Conservation (phyloP, 352 stramenopile species). For the Globisporangium nodosum region DNA sequence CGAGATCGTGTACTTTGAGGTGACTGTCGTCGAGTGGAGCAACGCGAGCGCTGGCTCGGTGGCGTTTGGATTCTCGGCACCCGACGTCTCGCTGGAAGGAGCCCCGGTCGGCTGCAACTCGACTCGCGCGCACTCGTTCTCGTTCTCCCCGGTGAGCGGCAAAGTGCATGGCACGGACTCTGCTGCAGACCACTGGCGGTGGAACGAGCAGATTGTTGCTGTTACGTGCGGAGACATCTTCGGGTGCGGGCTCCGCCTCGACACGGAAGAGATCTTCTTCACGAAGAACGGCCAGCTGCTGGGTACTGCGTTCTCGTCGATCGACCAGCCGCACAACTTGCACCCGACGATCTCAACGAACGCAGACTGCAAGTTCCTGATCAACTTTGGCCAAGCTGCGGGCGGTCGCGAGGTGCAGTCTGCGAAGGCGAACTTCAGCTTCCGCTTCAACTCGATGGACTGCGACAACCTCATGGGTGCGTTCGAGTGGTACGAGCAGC, state of each 20-base stretch:
- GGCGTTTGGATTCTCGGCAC: constrained; percentile 57
- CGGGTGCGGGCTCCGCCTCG: constrained; percentile 71
- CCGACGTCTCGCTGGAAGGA: constrained; percentile 67
- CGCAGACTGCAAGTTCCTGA: constrained; percentile 64
- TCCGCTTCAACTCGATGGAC: constrained; percentile 77
- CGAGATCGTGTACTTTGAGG: constrained; percentile 79
- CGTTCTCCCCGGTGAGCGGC: constrained; percentile 59
- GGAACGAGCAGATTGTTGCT: constrained; percentile 43
- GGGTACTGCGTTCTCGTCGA: constrained; percentile 74
- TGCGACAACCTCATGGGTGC: constrained; percentile 82
- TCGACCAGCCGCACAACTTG: constrained; percentile 33
- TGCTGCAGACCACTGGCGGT: constrained; percentile 60
- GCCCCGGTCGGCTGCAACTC: constrained; percentile 42
- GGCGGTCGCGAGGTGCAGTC: constrained; percentile 21
- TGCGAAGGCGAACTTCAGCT: constrained; percentile 60
- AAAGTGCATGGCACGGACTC: constrained; percentile 61
- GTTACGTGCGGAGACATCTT: constrained; percentile 62
- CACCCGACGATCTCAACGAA: constrained; percentile 80
- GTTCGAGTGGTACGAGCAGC: constrained; percentile 85
- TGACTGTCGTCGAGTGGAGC: constrained; percentile 64
- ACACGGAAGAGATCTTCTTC: constrained; percentile 83
- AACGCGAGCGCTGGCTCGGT: constrained; percentile 23
- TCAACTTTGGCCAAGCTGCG: constrained; percentile 54
- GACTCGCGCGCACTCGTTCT: constrained; percentile 45
- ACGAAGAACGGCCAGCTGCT: constrained; percentile 80